Conservation (phyloP, 2,329 filamentous ascomycete genomes). For the Penicillium expansum region DNA sequence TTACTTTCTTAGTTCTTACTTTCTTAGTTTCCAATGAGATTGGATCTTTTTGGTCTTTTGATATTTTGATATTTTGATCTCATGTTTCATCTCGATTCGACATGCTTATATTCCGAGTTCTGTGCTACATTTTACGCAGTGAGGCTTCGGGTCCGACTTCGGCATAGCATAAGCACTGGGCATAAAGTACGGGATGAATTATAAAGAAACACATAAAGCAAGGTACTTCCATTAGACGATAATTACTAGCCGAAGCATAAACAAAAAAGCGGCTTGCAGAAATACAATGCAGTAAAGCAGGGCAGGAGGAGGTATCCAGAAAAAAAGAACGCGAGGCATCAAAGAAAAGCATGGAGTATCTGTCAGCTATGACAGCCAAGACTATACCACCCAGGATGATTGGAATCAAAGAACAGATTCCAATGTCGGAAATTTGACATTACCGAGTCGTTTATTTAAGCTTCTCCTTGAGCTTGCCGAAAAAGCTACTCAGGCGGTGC, state of each 20-base stretch:
- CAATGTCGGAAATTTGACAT: not conserved
- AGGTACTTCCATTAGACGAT: slow-evolving; percentile 12
- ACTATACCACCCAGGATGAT: not conserved
- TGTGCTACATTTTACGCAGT: slow-evolving; percentile 6
- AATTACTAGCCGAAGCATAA: slow-evolving; percentile 20
- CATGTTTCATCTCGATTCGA: not conserved
- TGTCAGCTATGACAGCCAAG: slow-evolving; percentile 1
- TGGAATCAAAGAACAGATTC: not conserved
- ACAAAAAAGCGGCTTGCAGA: slow-evolving; percentile 18
- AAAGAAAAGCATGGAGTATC: slow-evolving; percentile 2
- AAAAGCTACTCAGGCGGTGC: slow-evolving; percentile 61
- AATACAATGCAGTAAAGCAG: slow-evolving; percentile 23
- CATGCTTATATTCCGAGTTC: slow-evolving; percentile 1
- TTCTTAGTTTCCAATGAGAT: too few relatives aligned
- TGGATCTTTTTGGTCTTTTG: too few relatives aligned
- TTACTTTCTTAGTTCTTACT: not conserved
- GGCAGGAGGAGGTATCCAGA: slow-evolving; percentile 29
- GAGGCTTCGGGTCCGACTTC: slow-evolving; percentile 3
- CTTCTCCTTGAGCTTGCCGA: slow-evolving; percentile 56
- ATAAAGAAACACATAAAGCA: not conserved
- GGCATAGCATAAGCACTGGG: not conserved
- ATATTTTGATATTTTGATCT: not conserved
- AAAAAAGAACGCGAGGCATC: slow-evolving; percentile 13
- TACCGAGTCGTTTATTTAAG: slow-evolving; percentile 36
- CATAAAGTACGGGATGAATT: not conserved